Base-by-base conservation (phyloP, 78 protist species). In the Paulinella micropora region DNA sequence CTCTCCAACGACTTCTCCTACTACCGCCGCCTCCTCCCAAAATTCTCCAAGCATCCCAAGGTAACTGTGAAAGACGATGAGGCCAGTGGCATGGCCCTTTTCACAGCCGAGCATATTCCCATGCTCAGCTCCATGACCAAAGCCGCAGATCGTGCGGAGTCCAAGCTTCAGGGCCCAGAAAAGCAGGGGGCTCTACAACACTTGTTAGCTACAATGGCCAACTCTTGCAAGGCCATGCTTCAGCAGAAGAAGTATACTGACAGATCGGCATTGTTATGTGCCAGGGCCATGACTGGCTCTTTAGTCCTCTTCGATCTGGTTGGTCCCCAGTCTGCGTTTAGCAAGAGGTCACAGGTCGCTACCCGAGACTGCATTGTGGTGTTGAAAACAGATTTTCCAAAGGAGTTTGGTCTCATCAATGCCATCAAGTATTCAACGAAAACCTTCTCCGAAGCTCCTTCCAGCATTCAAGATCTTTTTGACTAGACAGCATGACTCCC, bases 241-340 rank as follows among this genome's bases (percentile, higher is more conserved):
- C 26, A 9, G 38, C 9, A 81, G 84, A 81, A 81, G 15, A 81
- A 81, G 84, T 81, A 81, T 4, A 51, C 32, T 23, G 6, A 51
- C 73, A 23, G 73, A 51, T 51, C 15, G 6, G 73, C 73, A 51
- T 15, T 51, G 32, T 15, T 51, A 64, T 64, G 15, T 23, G 84
- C 84, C 29, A 81, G 28, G 34, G 84, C 84, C 28, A 81, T 81
- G 84, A 81, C 84, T 81, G 84, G 84, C 29, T 15, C 84, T 32
- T 31, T 81, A 31, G 84, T 81, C 4, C 34, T 81, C 29, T 81
- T 31, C 34, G 84, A 81, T 15, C 29, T 31, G 26, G 4, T 4
- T 32, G 34, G 37, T 32, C 38, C 9, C 23, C 9, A 4, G 29
- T 15, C 38, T 34, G 84, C 28, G 26, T 81, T 81, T 15, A 32